phyloP scores from a whole-genome alignment of 108 stramenopile species.

The Discostella pseudostelligera region DNA sequence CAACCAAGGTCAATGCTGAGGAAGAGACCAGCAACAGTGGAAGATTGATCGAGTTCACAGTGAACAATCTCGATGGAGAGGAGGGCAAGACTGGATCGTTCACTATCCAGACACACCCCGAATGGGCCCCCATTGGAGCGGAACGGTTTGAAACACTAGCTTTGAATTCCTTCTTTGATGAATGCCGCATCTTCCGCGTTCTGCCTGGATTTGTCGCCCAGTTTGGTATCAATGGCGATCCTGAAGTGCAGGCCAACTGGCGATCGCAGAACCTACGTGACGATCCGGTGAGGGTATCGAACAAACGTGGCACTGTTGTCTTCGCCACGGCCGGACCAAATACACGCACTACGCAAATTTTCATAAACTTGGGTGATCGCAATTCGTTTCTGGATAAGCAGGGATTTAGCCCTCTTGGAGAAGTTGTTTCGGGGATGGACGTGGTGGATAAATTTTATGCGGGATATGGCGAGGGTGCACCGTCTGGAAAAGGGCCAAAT shows the following conservation, averaged over 20 bases:
- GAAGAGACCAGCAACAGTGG: constrained; percentile 29
- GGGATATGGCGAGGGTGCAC: constrained; percentile 91
- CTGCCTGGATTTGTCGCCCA: constrained; percentile 89
- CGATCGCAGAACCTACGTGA: constrained; percentile 59
- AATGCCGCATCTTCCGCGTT: constrained; percentile 87
- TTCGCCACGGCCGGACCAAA: constrained; percentile 92
- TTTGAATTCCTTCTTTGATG: constrained; percentile 58
- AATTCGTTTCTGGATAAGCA: constrained; percentile 90
- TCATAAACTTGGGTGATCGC: constrained; percentile 69
- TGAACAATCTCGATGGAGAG: constrained; percentile 69
- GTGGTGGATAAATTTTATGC: constrained; percentile 80
- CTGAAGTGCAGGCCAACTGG: constrained; percentile 68
- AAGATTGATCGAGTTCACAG: constrained; percentile 59
- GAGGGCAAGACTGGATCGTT: constrained; percentile 63
- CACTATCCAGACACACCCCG: constrained; percentile 65
- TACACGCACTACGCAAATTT: constrained; percentile 90
- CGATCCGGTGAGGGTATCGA: constrained; percentile 84
- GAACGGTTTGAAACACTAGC: constrained; percentile 72
- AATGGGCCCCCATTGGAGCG: constrained; percentile 80
- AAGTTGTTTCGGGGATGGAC: constrained; percentile 91
- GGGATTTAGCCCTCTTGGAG: constrained; percentile 91
- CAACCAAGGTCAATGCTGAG: constrained; percentile 18
- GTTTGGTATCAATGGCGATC: constrained; percentile 89
- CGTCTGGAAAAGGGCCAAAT: constrained; percentile 76
- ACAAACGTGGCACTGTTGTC: constrained; percentile 81